Base-by-base conservation (phyloP, 2,329 filamentous ascomycete species). In the Thielaviopsis ethacetica region DNA sequence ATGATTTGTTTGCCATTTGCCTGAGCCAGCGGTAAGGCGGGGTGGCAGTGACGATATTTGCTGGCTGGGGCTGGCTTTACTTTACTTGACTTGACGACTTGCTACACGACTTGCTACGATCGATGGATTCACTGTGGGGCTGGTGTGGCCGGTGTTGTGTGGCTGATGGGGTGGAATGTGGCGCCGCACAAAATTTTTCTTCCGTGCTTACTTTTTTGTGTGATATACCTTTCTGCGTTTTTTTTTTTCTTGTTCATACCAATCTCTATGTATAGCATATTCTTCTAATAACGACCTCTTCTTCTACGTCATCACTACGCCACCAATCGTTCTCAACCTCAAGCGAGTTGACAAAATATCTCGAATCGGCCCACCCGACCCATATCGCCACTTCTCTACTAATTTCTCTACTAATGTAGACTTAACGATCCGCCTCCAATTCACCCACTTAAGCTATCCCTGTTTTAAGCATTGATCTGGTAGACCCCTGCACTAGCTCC, bases 1-100 rank as follows among this genome's bases (percentile, higher is more conserved):
- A 76, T 60, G 73, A 75, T 61, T 63, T 76, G 41, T 74, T 60
- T 24, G 52, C 55, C 5, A 60, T 60, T 44, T 60, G 54, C 56
- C 49, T 60, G 34, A 55, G 54, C 27, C 34, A 60, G 50, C 59
- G 59, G 19, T 60, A 60, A 30, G 26, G 26, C 5, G 4, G 17
- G 24, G n/a, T 49, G 17, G 21, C n/a, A 27, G 27, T 24, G 4
- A 13, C 26, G 12, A 54, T 5, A 10, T 27, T 53, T 26, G 24
- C 24, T 51, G 22, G 26, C 26, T 57, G 27, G 5, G 9, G 51
- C 1, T 49, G 19, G 26, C 21, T n/a, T n/a, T n/a, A n/a, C n/a
- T n/a, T n/a, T n/a, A n/a, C n/a, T n/a, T n/a, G 21, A 15, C 17
- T n/a, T 52, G 26, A 17, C 34, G 3, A n/a, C 50, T 17, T 21